Base-by-base conservation (phyloP, 2,329 filamentous ascomycete genomes). In the Pseudopyricularia cyperi region DNA sequence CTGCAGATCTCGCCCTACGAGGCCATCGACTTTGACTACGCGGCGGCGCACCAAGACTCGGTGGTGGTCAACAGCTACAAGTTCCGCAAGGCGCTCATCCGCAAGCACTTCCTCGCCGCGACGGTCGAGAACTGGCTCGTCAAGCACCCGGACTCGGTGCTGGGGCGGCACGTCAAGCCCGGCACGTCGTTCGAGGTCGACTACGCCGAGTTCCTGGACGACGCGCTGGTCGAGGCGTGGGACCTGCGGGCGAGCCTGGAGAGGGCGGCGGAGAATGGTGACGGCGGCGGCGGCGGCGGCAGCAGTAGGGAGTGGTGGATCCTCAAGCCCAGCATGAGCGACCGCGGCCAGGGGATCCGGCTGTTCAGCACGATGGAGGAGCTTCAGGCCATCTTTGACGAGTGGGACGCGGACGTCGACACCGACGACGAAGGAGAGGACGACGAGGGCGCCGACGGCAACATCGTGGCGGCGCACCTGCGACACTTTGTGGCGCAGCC, bases 251-350 rank as follows among this genome's bases (percentile, higher is more conserved):
- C 88, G 53, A 90, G 86, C 58, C 76, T 94, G 66, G 77, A 79
- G 32, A 74, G 73, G 46, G 95, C 95, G 59, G 79, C 77, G 49
- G 67, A 66, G 14, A 57, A 57, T 12, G 52, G 14, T 3, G 26
- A 11, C 3, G 50, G 17, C 26, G n/a, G 19, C 35, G 48, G 34
- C 15, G 48, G 33, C 32, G 34, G 28, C 8, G n/a, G 26, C 35
- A 22, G 37, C n/a, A 33, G 14, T 12, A 61, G 60, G 54, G 82
- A 94, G 64, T 98, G 91, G 91, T 98, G 93, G 93, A 97, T 98
- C 58, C 67, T 98, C 54, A 98, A 98, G 68, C 91, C 93, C 0
- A 86, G 91, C 8, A 97, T 98, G 93, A 95, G 89, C 65, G 93
- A 98, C 64, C 79, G 91, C 24, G 93, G 91, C 0, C 90, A 96